Evolutionary conservation across 2,329 filamentous ascomycete species (phyloP), one percentile per base, ranked within the genome.

Genomic region (Exophiala alcalophila): DNA sequence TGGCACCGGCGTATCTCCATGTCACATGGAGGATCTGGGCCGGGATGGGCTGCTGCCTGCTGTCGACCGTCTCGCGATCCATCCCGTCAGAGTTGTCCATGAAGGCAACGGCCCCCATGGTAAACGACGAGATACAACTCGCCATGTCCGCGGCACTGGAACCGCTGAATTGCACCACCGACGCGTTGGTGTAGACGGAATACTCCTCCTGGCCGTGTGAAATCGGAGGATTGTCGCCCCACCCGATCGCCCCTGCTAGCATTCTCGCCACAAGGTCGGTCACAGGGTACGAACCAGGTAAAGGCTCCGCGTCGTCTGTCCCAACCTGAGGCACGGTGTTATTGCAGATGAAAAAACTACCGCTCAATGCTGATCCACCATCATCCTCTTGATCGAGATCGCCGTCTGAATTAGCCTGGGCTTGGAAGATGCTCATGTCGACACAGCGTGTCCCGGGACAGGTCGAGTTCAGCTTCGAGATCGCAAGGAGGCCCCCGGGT

Each of bases 21-120:
- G 40, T 64, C 96, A 98, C 65, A 96, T 97, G 54, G 81, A 90
- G 48, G 95, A 96, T 58, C 89, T 97, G 65, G 70, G 68, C 10
- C 86, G 88, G 4, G 75, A 78, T 26, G 94, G 90, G 85, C 85
- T 88, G 1, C 96, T 91, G 14, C 94, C 88, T 50, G 72, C 85
- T 9, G 87, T 85, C 30, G 95, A 91, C 59, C 73, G 94, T 47
- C 15, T 35, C 34, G 11, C 51, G 27, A 12, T 28, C 32, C 34
- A 38, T 34, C 9, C 21, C 32, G 16, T 19, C 10, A 12, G 40
- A 41, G 18, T 39, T 28, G 38, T 54, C 49, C 43, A 50, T 38
- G 30, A 42, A 36, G 2, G 49, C 24, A 11, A 54, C 43, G 6
- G 40, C 44, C 4, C 49, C 45, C 37, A 47, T 49, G 1, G 47